phyloP scores from a whole-genome alignment of 192 early-diverging fungal genomes.

The Umbelopsis sp. region DNA sequence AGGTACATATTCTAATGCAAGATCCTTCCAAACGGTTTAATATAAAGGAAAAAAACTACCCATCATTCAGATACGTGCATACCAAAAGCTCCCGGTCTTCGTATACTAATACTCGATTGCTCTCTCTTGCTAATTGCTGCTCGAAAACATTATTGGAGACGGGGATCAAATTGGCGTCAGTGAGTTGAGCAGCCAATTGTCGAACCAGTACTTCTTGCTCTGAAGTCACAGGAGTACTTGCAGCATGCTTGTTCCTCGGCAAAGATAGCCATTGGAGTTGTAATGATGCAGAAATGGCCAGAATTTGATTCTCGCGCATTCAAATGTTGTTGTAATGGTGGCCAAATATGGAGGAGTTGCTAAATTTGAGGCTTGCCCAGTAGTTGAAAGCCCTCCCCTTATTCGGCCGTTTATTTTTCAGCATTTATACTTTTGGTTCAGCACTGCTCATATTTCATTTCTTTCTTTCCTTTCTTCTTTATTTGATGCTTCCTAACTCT shows the following conservation, averaged over 20 bases:
- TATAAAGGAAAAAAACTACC: neutral
- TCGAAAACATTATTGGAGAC: neutral
- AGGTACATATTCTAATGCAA: conserved; percentile 44
- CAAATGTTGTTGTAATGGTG: neutral
- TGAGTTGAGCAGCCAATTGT: neutral
- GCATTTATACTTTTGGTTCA: neutral
- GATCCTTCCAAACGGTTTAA: conserved; percentile 30
- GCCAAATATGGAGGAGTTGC: neutral
- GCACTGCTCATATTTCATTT: neutral
- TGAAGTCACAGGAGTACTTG: neutral
- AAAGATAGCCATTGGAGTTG: neutral
- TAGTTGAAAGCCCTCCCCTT: no score
- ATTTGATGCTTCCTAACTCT: neutral
- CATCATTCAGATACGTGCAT: neutral
- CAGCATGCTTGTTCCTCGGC: neutral
- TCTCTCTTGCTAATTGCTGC: neutral
- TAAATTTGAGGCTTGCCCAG: neutral
- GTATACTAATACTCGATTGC: conserved; percentile 19
- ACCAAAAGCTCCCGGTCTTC: conserved; percentile 39
- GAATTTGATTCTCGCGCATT: neutral
- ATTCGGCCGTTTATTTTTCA: conserved; percentile 6
- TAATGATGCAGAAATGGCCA: neutral
- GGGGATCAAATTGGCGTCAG: neutral
- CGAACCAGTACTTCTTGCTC: neutral
- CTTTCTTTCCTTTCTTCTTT: neutral